Percentiles rank a stretch among this genome's conserved stretches.
phyloP scores from a whole-genome alignment of 208 protist genomes.

The Blechomonas ayalai region DNA sequence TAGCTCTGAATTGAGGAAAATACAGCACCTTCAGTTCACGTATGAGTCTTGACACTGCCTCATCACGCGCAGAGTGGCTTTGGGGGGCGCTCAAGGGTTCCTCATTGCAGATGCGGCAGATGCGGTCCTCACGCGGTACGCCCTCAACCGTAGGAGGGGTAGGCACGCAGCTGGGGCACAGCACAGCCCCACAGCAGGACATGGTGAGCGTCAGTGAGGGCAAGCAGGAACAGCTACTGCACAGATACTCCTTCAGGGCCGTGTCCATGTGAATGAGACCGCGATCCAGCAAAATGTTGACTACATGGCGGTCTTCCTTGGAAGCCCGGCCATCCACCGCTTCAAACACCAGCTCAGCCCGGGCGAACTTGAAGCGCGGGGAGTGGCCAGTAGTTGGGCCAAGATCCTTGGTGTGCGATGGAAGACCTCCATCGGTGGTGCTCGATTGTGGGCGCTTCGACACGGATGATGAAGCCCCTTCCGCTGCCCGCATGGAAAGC shows the following conservation, averaged over 20 bases:
- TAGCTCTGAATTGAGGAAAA: conserved; percentile 30
- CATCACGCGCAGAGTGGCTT: conserved; percentile 38
- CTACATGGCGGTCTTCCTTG: conserved; percentile 36
- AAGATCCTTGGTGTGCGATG: too few species aligned
- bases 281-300: conserved; percentile 59
- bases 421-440: too few species aligned
- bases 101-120: conserved; percentile 59
- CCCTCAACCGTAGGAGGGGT: conserved; percentile 30
- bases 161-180: conserved; percentile 56
- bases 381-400: too few species aligned
- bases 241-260: conserved; percentile 29
- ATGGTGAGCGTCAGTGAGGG: conserved; percentile 60
- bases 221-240: conserved; percentile 39
- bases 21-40: conserved; percentile 75
- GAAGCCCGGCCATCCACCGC: conserved; percentile 22
- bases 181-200: conserved; percentile 67
- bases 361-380: conserved; percentile 8
- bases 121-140: conserved; percentile 18
- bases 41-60: conserved; percentile 40
- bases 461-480: too few species aligned
- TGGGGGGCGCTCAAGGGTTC: conserved; percentile 46
- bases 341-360: conserved; percentile 42
- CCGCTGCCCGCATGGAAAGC: too few species aligned
- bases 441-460: too few species aligned
- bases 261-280: conserved; percentile 27